Base-by-base conservation (phyloP, 1,284 basidiomycete genomes). In the Heterobasidion occidentale region DNA sequence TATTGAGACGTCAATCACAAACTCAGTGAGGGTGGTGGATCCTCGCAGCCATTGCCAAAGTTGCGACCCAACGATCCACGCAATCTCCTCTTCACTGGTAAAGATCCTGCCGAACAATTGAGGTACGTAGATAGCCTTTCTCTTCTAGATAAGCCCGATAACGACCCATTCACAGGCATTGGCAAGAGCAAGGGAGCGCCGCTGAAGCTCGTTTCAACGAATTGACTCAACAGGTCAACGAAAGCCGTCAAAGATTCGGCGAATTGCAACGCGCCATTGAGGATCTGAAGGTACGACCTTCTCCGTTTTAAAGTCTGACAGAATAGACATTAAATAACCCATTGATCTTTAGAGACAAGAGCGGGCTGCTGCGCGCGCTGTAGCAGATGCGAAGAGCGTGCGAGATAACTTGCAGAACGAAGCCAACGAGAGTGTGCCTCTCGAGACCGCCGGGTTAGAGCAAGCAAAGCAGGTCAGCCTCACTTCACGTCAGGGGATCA, bases 401-500 rank as follows among this genome's bases (percentile, higher is more conserved):
- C 71, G 77, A 36, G 63, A 67, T n/a, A 64, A 69, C 7, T 63
- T 84, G 9, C 75, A 79, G 58, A 74, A 83, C 27, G 86, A 89
- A 62, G 77, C 83, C 19, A 86, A 87, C 56, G 86, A 91, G 51
- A 86, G 88, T 36, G 74, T 88, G 63, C 90, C 92, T 1, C 81
- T 80, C 14, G 84, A 83, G 63, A 77, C 94, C 15, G 77, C 81
- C 20, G 83, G 79, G 6, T 73, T 94, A 20, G 78, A 89, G 59
- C 77, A 75, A 55, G 75, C 80, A 46, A 81, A 77, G 64, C 67
- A 73, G 57, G 83, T 81, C 27, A 27, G 55, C 15, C 70, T 51
- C 8, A 53, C 9, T 14, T 11, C n/a, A n/a, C 50, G 12, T 38
- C 9, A 6, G 19, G 15, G 15, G 20, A 4, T 14, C 46, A 20